Evolutionary conservation across 164 flowering plant species (phyloP).

Genomic region (Pachysandra terminalis): DNA sequence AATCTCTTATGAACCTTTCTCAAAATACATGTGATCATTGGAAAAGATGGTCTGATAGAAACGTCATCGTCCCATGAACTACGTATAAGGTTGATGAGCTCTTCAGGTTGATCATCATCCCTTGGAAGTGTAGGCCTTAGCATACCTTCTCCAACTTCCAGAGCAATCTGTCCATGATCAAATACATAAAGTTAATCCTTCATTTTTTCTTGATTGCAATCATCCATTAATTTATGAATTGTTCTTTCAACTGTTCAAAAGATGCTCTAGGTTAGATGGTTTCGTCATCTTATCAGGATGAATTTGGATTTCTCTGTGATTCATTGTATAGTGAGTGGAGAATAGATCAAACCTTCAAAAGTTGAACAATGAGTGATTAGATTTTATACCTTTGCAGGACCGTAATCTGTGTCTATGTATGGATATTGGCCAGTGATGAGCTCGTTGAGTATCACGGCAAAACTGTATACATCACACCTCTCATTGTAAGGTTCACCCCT

Average conservation of each 20-base stretch:
- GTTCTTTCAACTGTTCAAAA: not conserved
- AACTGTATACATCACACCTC: conserved; percentile 70
- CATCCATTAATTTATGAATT: not conserved
- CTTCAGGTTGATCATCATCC: conserved; percentile 29
- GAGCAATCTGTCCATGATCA: conserved; percentile 43
- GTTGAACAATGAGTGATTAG: not conserved
- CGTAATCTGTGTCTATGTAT: conserved; percentile 44
- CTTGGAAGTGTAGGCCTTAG: conserved; percentile 48
- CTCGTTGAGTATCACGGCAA: conserved; percentile 60
- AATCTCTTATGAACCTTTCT: conserved; percentile 23
- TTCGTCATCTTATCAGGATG: not conserved
- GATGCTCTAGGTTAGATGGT: not conserved
- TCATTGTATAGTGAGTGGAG: too few species aligned
- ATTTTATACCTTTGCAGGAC: conserved; percentile 49
- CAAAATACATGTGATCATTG: conserved; percentile 33
- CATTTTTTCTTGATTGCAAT: not conserved
- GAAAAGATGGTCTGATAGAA: conserved; percentile 46
- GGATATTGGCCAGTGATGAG: conserved; percentile 61
- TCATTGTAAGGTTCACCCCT: conserved; percentile 51
- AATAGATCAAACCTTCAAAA: not conserved
- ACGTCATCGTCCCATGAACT: conserved; percentile 47
- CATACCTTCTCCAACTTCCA: conserved; percentile 45
- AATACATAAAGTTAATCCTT: not conserved
- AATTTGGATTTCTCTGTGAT: too few species aligned
- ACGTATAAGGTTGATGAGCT: conserved; percentile 42